A percentile compares a stretch with the other conserved stretches of the same genome.
These are phyloP conservation scores for Cerioporus squamosus DNA, from an alignment of 1,284 basidiomycete species.

Conservation along the genomic window DNA sequence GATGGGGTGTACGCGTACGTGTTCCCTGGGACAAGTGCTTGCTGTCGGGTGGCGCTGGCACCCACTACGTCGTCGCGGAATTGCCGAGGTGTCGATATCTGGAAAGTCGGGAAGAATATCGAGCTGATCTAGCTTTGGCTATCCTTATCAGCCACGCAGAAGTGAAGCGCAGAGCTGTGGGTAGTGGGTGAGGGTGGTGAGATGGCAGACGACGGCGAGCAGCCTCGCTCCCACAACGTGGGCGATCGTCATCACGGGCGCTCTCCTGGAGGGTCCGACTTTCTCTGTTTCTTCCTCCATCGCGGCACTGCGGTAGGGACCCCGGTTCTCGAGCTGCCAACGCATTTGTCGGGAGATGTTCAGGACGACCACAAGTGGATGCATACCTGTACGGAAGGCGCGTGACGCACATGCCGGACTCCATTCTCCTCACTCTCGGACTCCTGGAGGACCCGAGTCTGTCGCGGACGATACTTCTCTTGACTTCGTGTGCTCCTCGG, in stretches of 20 bases:
- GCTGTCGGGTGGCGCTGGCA: slow-evolving; percentile 7
- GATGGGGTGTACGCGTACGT: neutral
- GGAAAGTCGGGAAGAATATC: neutral
- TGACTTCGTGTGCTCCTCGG: too few relatives aligned
- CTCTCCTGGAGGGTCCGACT: too few relatives aligned
- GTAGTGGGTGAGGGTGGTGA: slow-evolving; percentile 5
- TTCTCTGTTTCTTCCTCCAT: too few relatives aligned
- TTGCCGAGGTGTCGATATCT: slow-evolving; percentile 6
- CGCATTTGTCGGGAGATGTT: too few relatives aligned
- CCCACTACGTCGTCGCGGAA: neutral
- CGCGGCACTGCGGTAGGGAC: too few relatives aligned
- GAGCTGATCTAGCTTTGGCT: slow-evolving; percentile 3
- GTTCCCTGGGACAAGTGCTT: neutral
- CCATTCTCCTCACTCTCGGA: too few relatives aligned
- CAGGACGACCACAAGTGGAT: too few relatives aligned
- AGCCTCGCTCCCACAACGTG: slow-evolving; percentile 15
- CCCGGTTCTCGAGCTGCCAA: too few relatives aligned
- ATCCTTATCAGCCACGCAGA: slow-evolving; percentile 10
- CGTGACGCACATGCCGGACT: too few relatives aligned
- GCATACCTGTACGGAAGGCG: too few relatives aligned
- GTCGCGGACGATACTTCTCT: too few relatives aligned
- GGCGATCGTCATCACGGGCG: slow-evolving; percentile 3
- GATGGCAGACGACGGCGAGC: slow-evolving; percentile 13
- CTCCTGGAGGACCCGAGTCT: too few relatives aligned
- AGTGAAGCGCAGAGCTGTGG: slow-evolving; percentile 4